These are phyloP conservation scores for Knoxia roxburghii DNA, from an alignment of 257 asterid genomes.

Conservation along the genomic window DNA sequence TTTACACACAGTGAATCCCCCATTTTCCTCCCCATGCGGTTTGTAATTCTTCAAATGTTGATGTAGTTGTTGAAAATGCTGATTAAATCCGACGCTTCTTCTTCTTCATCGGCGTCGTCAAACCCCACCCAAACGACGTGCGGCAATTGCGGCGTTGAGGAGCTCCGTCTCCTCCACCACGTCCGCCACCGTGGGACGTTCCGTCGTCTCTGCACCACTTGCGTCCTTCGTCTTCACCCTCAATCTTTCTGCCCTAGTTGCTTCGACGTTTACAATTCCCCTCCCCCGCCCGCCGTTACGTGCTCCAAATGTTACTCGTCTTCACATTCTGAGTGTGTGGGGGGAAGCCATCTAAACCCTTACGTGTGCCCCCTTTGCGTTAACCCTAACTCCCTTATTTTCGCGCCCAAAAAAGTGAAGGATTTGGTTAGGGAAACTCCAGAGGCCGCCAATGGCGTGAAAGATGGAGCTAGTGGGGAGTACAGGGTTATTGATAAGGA, in stretches of 20 bases:
- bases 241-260: slow-evolving; percentile 86
- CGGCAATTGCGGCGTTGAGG: slow-evolving; percentile 56
- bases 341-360: slow-evolving; percentile 29
- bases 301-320: slow-evolving; percentile 68
- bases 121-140: slow-evolving; percentile 31
- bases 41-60: not conserved
- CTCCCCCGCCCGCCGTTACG: slow-evolving; percentile 31
- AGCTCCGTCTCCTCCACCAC: slow-evolving; percentile 63
- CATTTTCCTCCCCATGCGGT: not conserved
- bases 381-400: slow-evolving; percentile 40
- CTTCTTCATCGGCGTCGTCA: slow-evolving; percentile 9
- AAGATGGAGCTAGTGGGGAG: slow-evolving; percentile 19
- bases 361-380: slow-evolving; percentile 76
- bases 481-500: slow-evolving; percentile 56
- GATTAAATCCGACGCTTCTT: slow-evolving; percentile 30
- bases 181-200: slow-evolving; percentile 61
- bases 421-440: slow-evolving; percentile 14
- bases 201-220: slow-evolving; percentile 79
- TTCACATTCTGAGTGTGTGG: slow-evolving; percentile 62
- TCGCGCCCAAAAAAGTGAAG: slow-evolving; percentile 31
- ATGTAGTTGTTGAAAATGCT: slow-evolving; percentile 15
- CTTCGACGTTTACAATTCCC: slow-evolving; percentile 43
- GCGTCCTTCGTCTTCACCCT: slow-evolving; percentile 80
- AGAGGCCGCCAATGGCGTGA: slow-evolving; percentile 12
- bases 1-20: not conserved